Evolutionary conservation across 2,329 filamentous ascomycete species (phyloP), one percentile per base, ranked within the genome.

Genomic region (Cryphonectria nitschkei): DNA sequence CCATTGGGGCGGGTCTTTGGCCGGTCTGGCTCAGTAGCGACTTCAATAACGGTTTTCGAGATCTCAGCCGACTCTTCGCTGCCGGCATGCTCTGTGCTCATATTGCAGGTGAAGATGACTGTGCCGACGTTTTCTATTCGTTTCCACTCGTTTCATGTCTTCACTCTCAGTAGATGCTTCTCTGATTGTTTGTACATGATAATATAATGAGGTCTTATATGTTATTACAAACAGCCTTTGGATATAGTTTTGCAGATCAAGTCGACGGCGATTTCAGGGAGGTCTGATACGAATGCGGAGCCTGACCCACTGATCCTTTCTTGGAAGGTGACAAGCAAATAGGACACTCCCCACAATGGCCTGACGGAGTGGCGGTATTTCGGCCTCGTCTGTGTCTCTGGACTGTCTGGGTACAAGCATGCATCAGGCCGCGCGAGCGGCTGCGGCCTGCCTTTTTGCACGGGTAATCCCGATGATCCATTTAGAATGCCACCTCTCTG

Each of bases 1-100:
- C 76, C 75, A 61, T 78, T 74, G 26, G 75, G 75, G 19, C 56
- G 56, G 14, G 56, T 19, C 34, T 37, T 32, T 2, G 56, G 56
- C 16, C 34, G 29, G 8, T 7, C 56, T 4, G 11, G 56, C 29
- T 22, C 34, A 29, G 34, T 19, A 19, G 32, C 56, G 34, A n/a
- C 3, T 37, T 61, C 34, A 29, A 32, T 29, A 5, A 11, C 14
- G 56, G 56, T 16, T 61, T 61, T n/a, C 3, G 32, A 32, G n/a
- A 22, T 7, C 29, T 61, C 34, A 32, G 2, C 29, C 19, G 32
- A 61, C 56, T 19, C 7, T 61, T 61, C 34, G 34, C n/a, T 14
- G 16, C 37, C 7, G 29, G 34, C 16, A 54, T 54, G n/a, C 50
- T n/a, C 26, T 54, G 50, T 26, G 11, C 50, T 54, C 50, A 54